Base-by-base conservation (phyloP, 495 filamentous ascomycete species). In the Aspergillus baeticus region DNA sequence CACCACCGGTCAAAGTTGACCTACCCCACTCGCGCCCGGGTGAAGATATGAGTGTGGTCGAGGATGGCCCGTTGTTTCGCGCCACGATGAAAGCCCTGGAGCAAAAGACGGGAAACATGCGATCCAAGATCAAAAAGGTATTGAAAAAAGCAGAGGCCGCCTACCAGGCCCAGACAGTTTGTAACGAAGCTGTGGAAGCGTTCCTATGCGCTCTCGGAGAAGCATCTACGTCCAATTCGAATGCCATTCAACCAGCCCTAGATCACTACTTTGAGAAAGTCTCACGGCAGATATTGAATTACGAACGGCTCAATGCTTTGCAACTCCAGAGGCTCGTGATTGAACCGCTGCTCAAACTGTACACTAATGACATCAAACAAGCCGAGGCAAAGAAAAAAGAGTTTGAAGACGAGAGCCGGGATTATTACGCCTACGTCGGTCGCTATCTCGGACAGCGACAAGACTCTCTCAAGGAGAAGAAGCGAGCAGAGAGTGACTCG, bases 241-340 rank as follows among this genome's bases (percentile, higher is more conserved):
- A 96, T 64, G 94, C 94, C 1, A 93, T 99, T 18, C 89, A 94
- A 65, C 94, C 94, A 13, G 94, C 93, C 3, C 77, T 98, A 42
- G 94, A 99, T 45, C 93, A 99, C 67, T 99, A 99, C 64, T 99
- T 97, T 56, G 92, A 98, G 66, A 96, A 92, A 65, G 98, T 95
- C 56, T 92, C 92, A 10, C 85, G 85, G 44, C 91, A 97, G 69
- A 98, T 99, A 44, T 74, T 96, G 37, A 64, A 71, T 11, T 98
- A 96, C 56, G 93, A 98, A 72, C 83, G 83, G 59, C 84, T 90
- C 48, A 97, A 96, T 65, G 84, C 89, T 6, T 33, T 73, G 8
- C 93, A 96, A 66, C 76, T 99, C 34, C 93, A 96, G 62, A 92
- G 85, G 64, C 82, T 96, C 6, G 89, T 99, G 61, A 96, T 98